Percentiles rank a stretch among this genome's conserved stretches.
Evolutionary conservation across 2,329 filamentous ascomycete species (phyloP).

Genomic region (Curvularia verruculosa): DNA sequence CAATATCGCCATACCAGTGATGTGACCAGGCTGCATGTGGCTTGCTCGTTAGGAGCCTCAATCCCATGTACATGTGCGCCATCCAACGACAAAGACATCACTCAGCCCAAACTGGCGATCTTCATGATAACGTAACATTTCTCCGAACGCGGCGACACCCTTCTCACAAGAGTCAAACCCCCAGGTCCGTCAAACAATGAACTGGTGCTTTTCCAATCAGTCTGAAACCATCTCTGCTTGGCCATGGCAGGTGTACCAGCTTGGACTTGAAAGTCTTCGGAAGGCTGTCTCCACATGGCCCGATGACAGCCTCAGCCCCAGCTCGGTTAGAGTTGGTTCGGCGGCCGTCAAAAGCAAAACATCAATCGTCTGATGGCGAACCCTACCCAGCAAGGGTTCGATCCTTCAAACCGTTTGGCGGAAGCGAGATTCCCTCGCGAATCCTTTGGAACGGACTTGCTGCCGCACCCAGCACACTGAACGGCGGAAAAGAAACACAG

Average conservation of each 20-base stretch:
- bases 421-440: constrained; percentile 10
- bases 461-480: constrained; percentile 1
- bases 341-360: constrained; percentile 10
- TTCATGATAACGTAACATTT: constrained; percentile 13
- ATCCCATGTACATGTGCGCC: background rate
- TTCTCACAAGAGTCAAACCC: constrained; percentile 5
- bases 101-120: constrained; percentile 6
- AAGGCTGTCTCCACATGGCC: constrained; percentile 5
- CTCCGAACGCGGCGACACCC: constrained; percentile 10
- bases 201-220: constrained; percentile 9
- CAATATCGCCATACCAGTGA: constrained; percentile 2
- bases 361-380: constrained; percentile 17
- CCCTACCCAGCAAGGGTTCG: constrained; percentile 4
- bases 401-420: constrained; percentile 11
- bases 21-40: constrained; percentile 4
- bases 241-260: constrained; percentile 5
- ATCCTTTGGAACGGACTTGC: constrained; percentile 9
- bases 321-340: constrained; percentile 15
- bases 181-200: constrained; percentile 7
- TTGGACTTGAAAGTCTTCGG: constrained; percentile 5
- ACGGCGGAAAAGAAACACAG: constrained; percentile 13
- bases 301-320: constrained; percentile 16
- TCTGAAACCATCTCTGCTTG: constrained; percentile 13
- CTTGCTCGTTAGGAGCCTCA: constrained; percentile 6
- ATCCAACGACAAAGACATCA: constrained; percentile 10